Evolutionary conservation across 2,329 filamentous ascomycete species (phyloP), one percentile per base, ranked within the genome.

Genomic region (Aspergillus sp.): DNA sequence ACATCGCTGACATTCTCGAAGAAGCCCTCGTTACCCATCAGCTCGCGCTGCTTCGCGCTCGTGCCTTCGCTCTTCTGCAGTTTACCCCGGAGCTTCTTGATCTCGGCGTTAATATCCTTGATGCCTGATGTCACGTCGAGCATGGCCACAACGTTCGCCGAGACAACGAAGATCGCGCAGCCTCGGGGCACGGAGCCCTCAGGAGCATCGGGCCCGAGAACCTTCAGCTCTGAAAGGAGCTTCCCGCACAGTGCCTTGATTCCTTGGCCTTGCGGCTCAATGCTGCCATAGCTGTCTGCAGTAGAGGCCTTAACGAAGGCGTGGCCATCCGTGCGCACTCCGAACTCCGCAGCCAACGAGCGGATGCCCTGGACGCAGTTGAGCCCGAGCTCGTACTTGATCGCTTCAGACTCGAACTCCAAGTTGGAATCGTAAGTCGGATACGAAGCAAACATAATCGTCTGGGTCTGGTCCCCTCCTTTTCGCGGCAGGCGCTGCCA

Each of bases 271-370:
- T 24, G 15, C 14, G n/a, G 11, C 12, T 19, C 8, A 17, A 78
- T 69, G 13, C 79, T 85, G 44, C 69, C 61, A 55, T 79, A 66
- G 27, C 81, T 71, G 26, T 74, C 72, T 20, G 72, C 62, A 45
- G 80, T 71, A 53, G 79, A 76, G 24, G 82, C 73, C 60, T 88
- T 82, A 47, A 94, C 57, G 42, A 64, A 55, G 29, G 66, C 42
- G 36, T 66, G 61, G 30, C 58, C 61, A 40, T 65, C 63, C 30
- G 57, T 59, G 51, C 65, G 66, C 44, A 67, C 53, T 15, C 63
- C 62, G 55, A 75, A 76, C 44, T 78, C 71, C 20, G 71, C 57
- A 16, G 75, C 58, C 20, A 78, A 62, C 14, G 69, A 74, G 20
- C 75, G 68, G 30, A 76, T 64, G 32, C 66, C 72, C 55, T 73